These are phyloP conservation scores for Epicoccum nigrum DNA, from an alignment of 2,329 filamentous ascomycete genomes.

Conservation along the genomic window DNA sequence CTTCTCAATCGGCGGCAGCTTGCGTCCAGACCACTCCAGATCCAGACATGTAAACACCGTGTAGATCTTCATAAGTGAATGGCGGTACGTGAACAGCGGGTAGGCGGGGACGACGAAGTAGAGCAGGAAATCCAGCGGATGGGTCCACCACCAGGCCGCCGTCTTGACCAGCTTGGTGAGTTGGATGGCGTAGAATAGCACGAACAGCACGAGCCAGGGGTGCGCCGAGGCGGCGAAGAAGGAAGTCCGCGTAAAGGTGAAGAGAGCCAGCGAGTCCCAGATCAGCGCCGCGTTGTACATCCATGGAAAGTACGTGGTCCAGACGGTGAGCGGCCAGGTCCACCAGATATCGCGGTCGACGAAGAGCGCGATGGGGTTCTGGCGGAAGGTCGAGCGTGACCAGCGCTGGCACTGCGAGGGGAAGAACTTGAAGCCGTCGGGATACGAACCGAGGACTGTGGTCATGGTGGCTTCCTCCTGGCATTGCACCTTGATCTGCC, in stretches of 20 bases:
- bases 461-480: constrained; percentile 55
- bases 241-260: constrained; percentile 12
- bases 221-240: constrained; percentile 13
- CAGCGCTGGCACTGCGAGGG: constrained; percentile 32
- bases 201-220: neutral
- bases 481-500: constrained; percentile 61
- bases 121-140: constrained; percentile 27
- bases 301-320: constrained; percentile 35
- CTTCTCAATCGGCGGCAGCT: constrained; percentile 1
- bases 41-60: constrained; percentile 25
- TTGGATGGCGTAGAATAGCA: constrained; percentile 21
- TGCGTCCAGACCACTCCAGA: constrained; percentile 23
- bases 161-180: constrained; percentile 33
- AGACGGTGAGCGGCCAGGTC: constrained; percentile 29
- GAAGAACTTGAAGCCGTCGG: constrained; percentile 25
- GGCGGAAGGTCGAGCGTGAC: constrained; percentile 33
- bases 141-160: constrained; percentile 24
- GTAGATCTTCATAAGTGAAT: constrained; percentile 26
- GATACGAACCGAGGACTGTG: constrained; percentile 51
- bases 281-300: constrained; percentile 33
- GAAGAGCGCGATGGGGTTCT: constrained; percentile 32
- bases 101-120: constrained; percentile 29
- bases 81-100: constrained; percentile 25
- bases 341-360: constrained; percentile 30
- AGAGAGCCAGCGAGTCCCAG: constrained; percentile 27